These are phyloP conservation scores for Leccinum uliginosum DNA, from an alignment of 768 basidiomycete species.

Conservation along the genomic window DNA sequence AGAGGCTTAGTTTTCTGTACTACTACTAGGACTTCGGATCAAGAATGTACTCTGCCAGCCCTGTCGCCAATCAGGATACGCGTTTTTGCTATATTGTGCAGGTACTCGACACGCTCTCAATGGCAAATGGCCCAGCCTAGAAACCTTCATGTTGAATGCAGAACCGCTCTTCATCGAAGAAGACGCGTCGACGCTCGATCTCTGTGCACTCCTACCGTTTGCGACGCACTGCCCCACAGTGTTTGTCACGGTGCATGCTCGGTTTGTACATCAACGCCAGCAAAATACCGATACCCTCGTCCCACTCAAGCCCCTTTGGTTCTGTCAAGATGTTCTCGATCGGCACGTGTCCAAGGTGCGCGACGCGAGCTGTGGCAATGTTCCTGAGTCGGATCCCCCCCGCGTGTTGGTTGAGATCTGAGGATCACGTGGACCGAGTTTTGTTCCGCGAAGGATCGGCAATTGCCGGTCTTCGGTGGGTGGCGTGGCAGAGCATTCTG, in stretches of 20 bases:
- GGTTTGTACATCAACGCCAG: conserved; percentile 37
- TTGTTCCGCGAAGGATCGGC: conserved; percentile 10
- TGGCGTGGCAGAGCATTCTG: conserved; percentile 43
- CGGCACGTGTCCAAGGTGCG: conserved; percentile 47
- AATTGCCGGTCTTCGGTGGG: conserved; percentile 15
- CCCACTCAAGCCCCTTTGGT: conserved; percentile 17
- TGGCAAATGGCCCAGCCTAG: conserved; percentile 42
- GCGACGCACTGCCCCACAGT: conserved; percentile 37
- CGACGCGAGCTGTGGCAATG: conserved; percentile 42
- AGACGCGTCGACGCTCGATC: conserved; percentile 27
- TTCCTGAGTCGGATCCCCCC: conserved; percentile 54
- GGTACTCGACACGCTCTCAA: too few relatives aligned
- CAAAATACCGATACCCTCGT: conserved; percentile 10
- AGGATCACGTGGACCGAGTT: conserved; percentile 47
- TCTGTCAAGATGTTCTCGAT: conserved; percentile 34
- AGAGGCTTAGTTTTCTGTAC: too few relatives aligned
- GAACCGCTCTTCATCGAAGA: conserved; percentile 37
- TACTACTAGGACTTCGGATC: too few relatives aligned
- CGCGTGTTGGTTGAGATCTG: conserved; percentile 38
- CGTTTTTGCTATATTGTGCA: too few relatives aligned
- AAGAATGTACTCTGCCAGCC: too few relatives aligned
- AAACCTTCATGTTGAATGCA: conserved; percentile 41
- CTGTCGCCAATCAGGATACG: too few relatives aligned
- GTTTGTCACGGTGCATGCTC: conserved; percentile 31
- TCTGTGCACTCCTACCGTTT: conserved; percentile 38